Evolutionary conservation across 2,329 filamentous ascomycete species (phyloP).

Genomic region (Pseudogymnoascus destructans): DNA sequence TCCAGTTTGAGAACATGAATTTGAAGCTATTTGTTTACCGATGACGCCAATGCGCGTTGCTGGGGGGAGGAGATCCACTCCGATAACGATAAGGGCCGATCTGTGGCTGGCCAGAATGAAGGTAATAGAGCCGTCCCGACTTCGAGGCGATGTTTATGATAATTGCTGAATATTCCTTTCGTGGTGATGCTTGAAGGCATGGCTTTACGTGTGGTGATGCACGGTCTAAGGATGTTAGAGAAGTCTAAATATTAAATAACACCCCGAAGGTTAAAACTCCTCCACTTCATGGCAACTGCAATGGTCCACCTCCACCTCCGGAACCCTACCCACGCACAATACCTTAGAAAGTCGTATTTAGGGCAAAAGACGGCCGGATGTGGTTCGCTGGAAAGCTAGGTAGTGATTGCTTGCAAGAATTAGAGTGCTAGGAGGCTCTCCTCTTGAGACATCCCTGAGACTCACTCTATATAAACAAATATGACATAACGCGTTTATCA

Average conservation of each 20-base stretch:
- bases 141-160: background rate
- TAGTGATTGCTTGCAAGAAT: background rate
- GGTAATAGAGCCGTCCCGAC: conserved; percentile 1
- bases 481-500: background rate
- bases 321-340: background rate
- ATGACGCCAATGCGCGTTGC: conserved; percentile 12
- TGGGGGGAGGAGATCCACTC: conserved; percentile 9
- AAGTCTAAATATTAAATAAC: conserved; percentile 4
- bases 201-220: background rate
- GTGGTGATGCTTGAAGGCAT: conserved; percentile 3
- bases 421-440: background rate
- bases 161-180: background rate
- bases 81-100: conserved; percentile 7
- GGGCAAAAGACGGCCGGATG: background rate
- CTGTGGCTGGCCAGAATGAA: conserved; percentile 4
- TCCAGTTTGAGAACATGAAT: conserved; percentile 22
- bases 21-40: conserved; percentile 12
- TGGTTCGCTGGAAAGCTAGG: background rate
- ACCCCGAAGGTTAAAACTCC: background rate
- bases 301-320: background rate
- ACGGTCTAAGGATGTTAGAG: background rate
- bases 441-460: conserved; percentile 5
- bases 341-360: background rate
- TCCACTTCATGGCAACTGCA: conserved; percentile 7
- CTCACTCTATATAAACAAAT: background rate